Base-by-base conservation (phyloP, 805 yeast species). In the Candida jianshihensis region DNA sequence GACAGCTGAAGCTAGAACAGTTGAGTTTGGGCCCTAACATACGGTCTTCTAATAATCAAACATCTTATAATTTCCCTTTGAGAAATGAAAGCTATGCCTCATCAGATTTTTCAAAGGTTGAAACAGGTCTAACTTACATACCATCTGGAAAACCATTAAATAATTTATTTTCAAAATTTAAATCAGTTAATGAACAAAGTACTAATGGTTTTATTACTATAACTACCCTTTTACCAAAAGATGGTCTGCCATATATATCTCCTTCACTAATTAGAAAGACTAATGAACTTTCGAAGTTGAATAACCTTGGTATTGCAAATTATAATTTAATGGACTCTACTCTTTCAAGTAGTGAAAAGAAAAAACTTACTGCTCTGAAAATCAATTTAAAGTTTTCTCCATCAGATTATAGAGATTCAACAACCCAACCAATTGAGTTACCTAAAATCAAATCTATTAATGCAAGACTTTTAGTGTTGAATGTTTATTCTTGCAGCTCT, bases 231-330 rank as follows among this genome's bases (percentile, higher is more conserved):
- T 41, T 59, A 21, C 68, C 68, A 15, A 49, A 56, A 30, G 56
- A 50, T 28, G 56, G 62, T 32, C 39, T 65, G 20, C 64, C 68
- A 5, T 65, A 64, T 37, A 46, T 54, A 30, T 51, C 64, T 6
- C 69, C 70, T 19, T 48, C 63, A 1, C 43, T 65, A 30, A 46
- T 65, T 19, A 52, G 56, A 33, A 64, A 61, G 39, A 54, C 61
- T 3, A 65, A 65, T 38, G 56, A 46, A 25, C 50, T 55, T 21
- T 59, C 59, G 20, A 52, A 47, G 13, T 53, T 57, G 39, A 61
- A 54, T 33, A 49, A 49, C 19, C 51, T 53, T 20, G 66, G 63
- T 32, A 53, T 53, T 36, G 63, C 59, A 26, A 64, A 64, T 42
- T 55, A 60, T 57, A 39, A 51, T 19, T 43, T 48, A 17, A 45